Base-by-base conservation (phyloP, 768 basidiomycete species). In the Clitopilus passeckerianus region DNA sequence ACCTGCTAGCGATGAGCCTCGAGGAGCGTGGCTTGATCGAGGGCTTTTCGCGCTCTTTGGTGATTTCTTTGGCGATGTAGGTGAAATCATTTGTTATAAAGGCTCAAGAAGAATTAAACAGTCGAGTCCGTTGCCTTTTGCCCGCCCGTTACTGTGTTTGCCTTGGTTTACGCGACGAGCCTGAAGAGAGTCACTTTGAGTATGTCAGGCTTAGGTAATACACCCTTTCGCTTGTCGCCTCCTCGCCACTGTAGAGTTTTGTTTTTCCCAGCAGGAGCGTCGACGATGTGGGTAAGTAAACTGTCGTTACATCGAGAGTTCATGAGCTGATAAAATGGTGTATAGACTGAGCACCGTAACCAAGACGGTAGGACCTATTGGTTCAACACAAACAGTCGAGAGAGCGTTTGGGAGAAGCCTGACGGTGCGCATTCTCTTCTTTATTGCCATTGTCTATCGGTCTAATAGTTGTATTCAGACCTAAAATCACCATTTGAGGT, bases 341-440 rank as follows among this genome's bases (percentile, higher is more conserved):
- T 34, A 1, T 63, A 95, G 94, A 94, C 92, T 2, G 95, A 96
- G 69, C 93, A 97, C 74, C 87, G 91, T 34, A 96, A 95, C 74
- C 87, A 92, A 1, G 96, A 97, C 69, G 95, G 95, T n/a, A 81
- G 94, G n/a, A 93, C 92, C 0, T 98, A 98, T 68, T 98, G 95
- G 95, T 95, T 94, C 74, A 95, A 97, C 70, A 86, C 92, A 0
- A 81, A 79, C 9, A 91, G 90, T 3, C 86, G 89, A 66, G 91
- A 93, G 66, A 96, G 94, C 68, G 93, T 95, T 56, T 98, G 95
- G 96, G 95, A 98, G 75, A 99, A 98, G 71, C 97, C 97, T 60
- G 92, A 95, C 71, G 91, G 91, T 91, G 65, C 27, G 67, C 65
- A n/a, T 15, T 33, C n/a, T 57, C 41, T 37, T 37, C 22, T 53